A percentile compares a stretch with the other conserved stretches of the same genome.
Conservation (phyloP, 2,329 filamentous ascomycete species). For the Aspergillus pseudonomiae region DNA sequence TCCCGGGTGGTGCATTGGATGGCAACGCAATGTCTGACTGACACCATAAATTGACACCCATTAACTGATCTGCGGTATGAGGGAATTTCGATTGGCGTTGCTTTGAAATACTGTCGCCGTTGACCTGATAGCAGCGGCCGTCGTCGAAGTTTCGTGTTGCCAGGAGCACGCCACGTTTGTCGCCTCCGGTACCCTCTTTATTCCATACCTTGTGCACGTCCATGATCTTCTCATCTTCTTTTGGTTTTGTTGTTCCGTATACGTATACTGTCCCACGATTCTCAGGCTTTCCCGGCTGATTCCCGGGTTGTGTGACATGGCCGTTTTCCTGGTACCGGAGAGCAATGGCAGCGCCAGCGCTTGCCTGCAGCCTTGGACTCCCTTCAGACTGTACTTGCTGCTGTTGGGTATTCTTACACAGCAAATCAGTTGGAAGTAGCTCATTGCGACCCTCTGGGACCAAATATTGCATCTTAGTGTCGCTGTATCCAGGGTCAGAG, state of each 20-base stretch:
- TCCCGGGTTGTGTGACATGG: slow-evolving; percentile 66
- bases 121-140: slow-evolving; percentile 83
- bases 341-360: slow-evolving; percentile 65
- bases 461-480: slow-evolving; percentile 63
- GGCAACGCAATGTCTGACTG: slow-evolving; percentile 82
- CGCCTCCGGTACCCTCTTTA: slow-evolving; percentile 75
- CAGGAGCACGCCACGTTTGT: slow-evolving; percentile 75
- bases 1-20: slow-evolving; percentile 60
- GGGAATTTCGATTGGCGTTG: slow-evolving; percentile 62
- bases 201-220: slow-evolving; percentile 78
- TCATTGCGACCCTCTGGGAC: slow-evolving; percentile 54
- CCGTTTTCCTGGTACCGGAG: slow-evolving; percentile 75
- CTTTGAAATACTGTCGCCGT: slow-evolving; percentile 60
- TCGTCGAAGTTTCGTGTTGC: slow-evolving; percentile 84
- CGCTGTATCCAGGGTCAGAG: slow-evolving; percentile 57
- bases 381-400: slow-evolving; percentile 59
- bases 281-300: slow-evolving; percentile 60
- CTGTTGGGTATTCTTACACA: slow-evolving; percentile 69
- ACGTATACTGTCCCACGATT: slow-evolving; percentile 74
- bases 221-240: slow-evolving; percentile 60
- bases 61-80: slow-evolving; percentile 53
- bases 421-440: slow-evolving; percentile 55
- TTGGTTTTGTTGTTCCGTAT: slow-evolving; percentile 69
- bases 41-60: slow-evolving; percentile 70
- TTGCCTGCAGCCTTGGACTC: slow-evolving; percentile 65